A percentile compares a stretch with the other conserved stretches of the same genome.
phyloP scores from a whole-genome alignment of 352 stramenopile genomes.

The Pythium oligandrum region DNA sequence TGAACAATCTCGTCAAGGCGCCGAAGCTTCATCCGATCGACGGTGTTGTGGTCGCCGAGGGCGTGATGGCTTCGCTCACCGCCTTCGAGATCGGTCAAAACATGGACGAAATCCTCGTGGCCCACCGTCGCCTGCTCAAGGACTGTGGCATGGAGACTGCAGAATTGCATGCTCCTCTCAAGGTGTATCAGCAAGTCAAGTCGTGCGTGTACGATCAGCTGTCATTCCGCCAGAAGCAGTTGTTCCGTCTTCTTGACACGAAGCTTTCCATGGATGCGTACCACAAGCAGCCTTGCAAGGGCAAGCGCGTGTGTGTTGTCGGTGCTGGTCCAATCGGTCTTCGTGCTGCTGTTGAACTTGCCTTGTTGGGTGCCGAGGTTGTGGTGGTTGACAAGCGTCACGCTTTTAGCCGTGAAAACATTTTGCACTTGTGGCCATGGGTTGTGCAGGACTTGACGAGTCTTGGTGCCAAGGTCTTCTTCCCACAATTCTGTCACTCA shows the following conservation, averaged over 20 bases:
- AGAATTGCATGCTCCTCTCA: slow-evolving; percentile 44
- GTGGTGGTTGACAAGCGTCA: slow-evolving; percentile 81
- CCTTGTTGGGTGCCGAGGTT: slow-evolving; percentile 64
- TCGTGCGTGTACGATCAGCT: slow-evolving; percentile 47
- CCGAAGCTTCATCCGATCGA: slow-evolving; percentile 30
- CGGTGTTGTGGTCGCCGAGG: slow-evolving; percentile 32
- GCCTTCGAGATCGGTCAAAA: slow-evolving; percentile 63
- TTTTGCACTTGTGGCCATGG: slow-evolving; percentile 80
- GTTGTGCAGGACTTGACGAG: slow-evolving; percentile 79
- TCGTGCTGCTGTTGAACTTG: slow-evolving; percentile 66
- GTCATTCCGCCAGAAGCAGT: slow-evolving; percentile 68
- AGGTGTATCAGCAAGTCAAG: slow-evolving; percentile 69
- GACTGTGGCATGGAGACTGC: slow-evolving; percentile 53
- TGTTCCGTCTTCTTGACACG: slow-evolving; percentile 66
- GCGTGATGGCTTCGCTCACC: slow-evolving; percentile 38
- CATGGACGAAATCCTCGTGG: slow-evolving; percentile 41
- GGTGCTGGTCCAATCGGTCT: slow-evolving; percentile 73
- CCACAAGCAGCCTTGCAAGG: slow-evolving; percentile 45
- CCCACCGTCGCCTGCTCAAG: slow-evolving; percentile 48
- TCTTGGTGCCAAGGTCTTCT: slow-evolving; percentile 80
- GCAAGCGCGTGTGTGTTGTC: slow-evolving; percentile 72
- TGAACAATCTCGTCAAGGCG: slow-evolving; percentile 2
- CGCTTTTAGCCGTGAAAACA: slow-evolving; percentile 79
- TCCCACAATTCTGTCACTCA: slow-evolving; percentile 75
- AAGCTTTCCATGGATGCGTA: slow-evolving; percentile 52